Conservation (phyloP, 176 grass and related monocot genomes). For the Secale cereale region DNA sequence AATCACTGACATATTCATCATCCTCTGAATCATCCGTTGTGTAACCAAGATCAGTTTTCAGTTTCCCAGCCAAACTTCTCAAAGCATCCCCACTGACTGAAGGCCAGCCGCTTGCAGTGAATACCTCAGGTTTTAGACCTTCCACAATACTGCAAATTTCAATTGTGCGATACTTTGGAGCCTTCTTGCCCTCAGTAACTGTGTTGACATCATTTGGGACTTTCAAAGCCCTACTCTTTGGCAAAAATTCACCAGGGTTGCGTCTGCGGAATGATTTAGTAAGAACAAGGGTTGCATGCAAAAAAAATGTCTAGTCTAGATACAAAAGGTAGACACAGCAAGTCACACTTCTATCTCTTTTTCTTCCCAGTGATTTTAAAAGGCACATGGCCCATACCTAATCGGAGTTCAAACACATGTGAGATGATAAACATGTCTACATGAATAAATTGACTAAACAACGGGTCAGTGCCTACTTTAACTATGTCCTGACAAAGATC, state of each 20-base stretch:
- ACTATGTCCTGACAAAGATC: not conserved
- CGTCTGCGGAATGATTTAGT: constrained; percentile 35
- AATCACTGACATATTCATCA: constrained; percentile 26
- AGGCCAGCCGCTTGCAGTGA: constrained; percentile 76
- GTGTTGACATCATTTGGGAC: constrained; percentile 52
- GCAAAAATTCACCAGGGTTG: constrained; percentile 61
- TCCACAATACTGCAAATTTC: constrained; percentile 58
- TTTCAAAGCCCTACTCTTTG: constrained; percentile 62
- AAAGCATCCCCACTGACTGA: constrained; percentile 75
- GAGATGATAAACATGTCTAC: not conserved
- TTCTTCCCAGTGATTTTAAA: not conserved
- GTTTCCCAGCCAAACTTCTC: constrained; percentile 70
- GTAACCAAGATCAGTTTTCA: constrained; percentile 58
- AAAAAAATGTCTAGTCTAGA: not conserved
- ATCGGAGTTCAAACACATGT: not conserved
- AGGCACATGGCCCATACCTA: not conserved
- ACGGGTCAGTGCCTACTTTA: not conserved
- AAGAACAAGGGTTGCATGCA: constrained; percentile 11
- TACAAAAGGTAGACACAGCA: not conserved
- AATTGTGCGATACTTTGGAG: constrained; percentile 69
- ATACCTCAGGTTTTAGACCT: constrained; percentile 60
- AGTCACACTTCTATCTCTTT: not conserved
- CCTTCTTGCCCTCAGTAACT: constrained; percentile 43
- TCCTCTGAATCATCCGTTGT: constrained; percentile 26
- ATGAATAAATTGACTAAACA: not conserved